Conservation (phyloP, 2,329 filamentous ascomycete genomes). For the Ustulina deusta region DNA sequence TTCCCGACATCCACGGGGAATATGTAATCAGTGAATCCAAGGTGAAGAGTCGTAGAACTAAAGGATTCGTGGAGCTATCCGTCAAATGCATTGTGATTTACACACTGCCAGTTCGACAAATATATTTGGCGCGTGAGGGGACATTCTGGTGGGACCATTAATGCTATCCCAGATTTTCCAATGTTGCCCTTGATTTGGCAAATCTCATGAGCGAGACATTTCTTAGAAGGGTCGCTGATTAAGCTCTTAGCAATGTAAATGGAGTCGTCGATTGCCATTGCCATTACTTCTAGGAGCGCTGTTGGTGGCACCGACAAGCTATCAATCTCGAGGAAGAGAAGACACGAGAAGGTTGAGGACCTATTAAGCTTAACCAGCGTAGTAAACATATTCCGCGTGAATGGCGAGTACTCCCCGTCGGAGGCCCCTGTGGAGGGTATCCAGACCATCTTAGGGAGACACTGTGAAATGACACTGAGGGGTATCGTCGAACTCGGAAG, state of each 20-base stretch:
- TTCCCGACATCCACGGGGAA: not conserved
- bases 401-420: not conserved
- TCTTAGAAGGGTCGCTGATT: not conserved
- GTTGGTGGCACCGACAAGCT: not conserved
- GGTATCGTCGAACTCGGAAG: slow-evolving; percentile 1
- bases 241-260: not conserved
- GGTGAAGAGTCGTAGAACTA: slow-evolving; percentile 9
- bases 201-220: not conserved
- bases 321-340: not conserved
- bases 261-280: not conserved
- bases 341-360: slow-evolving; percentile 2
- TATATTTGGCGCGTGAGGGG: not conserved
- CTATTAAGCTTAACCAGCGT: not conserved
- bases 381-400: not conserved
- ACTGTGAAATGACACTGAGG: not conserved
- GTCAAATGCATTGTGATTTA: slow-evolving; percentile 14
- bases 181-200: slow-evolving; percentile 5
- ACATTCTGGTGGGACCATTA: slow-evolving; percentile 2
- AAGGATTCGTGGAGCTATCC: slow-evolving; percentile 8
- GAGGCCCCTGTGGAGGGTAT: not conserved
- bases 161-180: slow-evolving; percentile 9
- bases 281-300: not conserved
- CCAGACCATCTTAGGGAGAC: slow-evolving; percentile 4
- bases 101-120: not conserved
- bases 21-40: slow-evolving; percentile 12